Percentiles rank a stretch among this genome's conserved stretches.
Evolutionary conservation across 371 early-diverging fungal species (phyloP).

Genomic region (Mortierella sp.): DNA sequence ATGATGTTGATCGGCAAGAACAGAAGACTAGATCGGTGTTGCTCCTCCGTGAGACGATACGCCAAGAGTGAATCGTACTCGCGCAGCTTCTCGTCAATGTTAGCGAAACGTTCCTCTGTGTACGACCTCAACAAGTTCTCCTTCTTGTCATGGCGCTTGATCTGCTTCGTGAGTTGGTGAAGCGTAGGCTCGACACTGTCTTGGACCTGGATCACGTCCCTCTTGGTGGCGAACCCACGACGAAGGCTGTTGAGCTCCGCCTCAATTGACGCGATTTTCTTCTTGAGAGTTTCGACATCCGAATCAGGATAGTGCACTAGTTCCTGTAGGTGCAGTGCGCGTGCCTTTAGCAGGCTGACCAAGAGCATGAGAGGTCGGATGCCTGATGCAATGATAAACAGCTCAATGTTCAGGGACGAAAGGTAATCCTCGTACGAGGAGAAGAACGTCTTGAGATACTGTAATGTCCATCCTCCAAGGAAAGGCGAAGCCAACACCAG

Average conservation of each 20-base stretch:
- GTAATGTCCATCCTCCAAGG: constrained; percentile 68
- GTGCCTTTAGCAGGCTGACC: constrained; percentile 61
- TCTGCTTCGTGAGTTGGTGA: constrained; percentile 62
- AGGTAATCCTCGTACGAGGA: constrained; percentile 67
- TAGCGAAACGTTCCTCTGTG: constrained; percentile 64
- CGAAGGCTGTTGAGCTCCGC: constrained; percentile 64
- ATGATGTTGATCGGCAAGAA: constrained; percentile 55
- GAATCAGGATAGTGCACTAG: constrained; percentile 63
- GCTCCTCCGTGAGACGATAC: constrained; percentile 64
- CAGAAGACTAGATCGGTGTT: constrained; percentile 47
- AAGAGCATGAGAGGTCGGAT: constrained; percentile 67
- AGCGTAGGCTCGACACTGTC: constrained; percentile 58
- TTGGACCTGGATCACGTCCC: constrained; percentile 65
- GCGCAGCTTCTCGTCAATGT: constrained; percentile 61
- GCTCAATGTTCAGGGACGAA: constrained; percentile 69
- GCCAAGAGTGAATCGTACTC: constrained; percentile 62
- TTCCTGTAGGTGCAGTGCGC: constrained; percentile 66
- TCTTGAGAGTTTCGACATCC: constrained; percentile 59
- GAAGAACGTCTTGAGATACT: constrained; percentile 63
- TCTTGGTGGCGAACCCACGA: constrained; percentile 72
- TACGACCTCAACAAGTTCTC: constrained; percentile 58
- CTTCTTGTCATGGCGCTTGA: constrained; percentile 65
- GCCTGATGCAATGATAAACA: constrained; percentile 71
- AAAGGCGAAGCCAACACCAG: constrained; percentile 65
- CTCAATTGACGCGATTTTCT: constrained; percentile 62